Conservation (phyloP, 805 yeast genomes). For the Isabelozyma gotoi region DNA sequence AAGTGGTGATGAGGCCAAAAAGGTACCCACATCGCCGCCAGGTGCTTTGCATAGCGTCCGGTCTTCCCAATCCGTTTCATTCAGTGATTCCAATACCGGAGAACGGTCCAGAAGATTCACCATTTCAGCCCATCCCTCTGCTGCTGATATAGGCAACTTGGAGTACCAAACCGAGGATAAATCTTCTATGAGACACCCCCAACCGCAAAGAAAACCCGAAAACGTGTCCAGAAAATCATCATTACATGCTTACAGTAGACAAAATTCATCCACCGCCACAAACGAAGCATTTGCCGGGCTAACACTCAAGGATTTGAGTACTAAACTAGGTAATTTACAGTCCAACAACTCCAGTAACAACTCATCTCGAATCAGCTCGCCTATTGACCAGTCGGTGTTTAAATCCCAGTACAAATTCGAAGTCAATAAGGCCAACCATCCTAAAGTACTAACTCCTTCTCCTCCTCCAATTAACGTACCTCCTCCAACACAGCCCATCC, state of each 20-base stretch:
- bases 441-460: slow-evolving; percentile 3
- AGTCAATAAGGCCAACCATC: background rate
- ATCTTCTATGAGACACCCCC: background rate
- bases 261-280: background rate
- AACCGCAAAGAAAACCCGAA: slow-evolving; percentile 5
- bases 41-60: background rate
- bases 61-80: slow-evolving; percentile 28
- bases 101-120: slow-evolving; percentile 42
- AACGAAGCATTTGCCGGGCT: background rate
- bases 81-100: slow-evolving; percentile 32
- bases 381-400: slow-evolving; percentile 12
- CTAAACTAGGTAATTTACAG: background rate
- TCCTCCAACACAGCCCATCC: slow-evolving; percentile 17
- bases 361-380: slow-evolving; percentile 18
- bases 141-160: slow-evolving; percentile 18
- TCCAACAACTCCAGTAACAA: slow-evolving; percentile 6
- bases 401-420: slow-evolving; percentile 6
- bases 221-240: background rate
- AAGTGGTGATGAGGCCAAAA: too few relatives aligned
- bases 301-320: background rate
- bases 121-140: slow-evolving; percentile 43
- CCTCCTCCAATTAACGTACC: slow-evolving; percentile 9
- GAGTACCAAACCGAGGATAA: slow-evolving; percentile 1
- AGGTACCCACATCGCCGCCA: background rate
- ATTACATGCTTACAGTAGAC: slow-evolving; percentile 3